Percentiles rank a stretch among this genome's conserved stretches.
phyloP scores from a whole-genome alignment of 345 rosid species.

The Kandelia obovata region DNA sequence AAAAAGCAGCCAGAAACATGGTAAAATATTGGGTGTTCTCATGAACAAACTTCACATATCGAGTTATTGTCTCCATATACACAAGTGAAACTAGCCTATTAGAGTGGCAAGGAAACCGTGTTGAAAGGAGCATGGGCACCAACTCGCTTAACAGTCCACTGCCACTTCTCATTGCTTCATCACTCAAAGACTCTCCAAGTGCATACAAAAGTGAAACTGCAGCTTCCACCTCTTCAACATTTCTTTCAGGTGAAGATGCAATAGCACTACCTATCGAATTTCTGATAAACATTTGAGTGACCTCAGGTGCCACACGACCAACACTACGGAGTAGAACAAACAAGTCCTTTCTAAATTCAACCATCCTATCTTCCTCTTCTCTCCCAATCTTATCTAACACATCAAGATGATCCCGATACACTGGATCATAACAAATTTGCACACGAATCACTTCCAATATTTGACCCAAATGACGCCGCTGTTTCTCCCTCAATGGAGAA shows the following conservation, averaged over 20 bases:
- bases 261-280: constrained; percentile 62
- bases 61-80: constrained; percentile 73
- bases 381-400: constrained; percentile 70
- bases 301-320: constrained; percentile 83
- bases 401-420: constrained; percentile 63
- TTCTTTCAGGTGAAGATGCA: constrained; percentile 53
- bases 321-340: constrained; percentile 74
- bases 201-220: constrained; percentile 89
- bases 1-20: constrained; percentile 72
- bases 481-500: constrained; percentile 67
- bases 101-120: constrained; percentile 76
- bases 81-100: constrained; percentile 80
- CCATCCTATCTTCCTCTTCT: constrained; percentile 88
- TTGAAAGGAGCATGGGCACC: constrained; percentile 71
- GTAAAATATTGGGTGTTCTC: constrained; percentile 69
- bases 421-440: constrained; percentile 74
- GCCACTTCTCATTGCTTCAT: constrained; percentile 65
- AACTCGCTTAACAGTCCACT: constrained; percentile 63
- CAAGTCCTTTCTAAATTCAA: constrained; percentile 81
- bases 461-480: constrained; percentile 57
- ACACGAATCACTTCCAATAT: constrained; percentile 72
- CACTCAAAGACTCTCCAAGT: constrained; percentile 76
- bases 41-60: constrained; percentile 83
- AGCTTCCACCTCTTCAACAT: constrained; percentile 94
- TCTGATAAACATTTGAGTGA: constrained; percentile 65